Evolutionary conservation across 768 basidiomycete species (phyloP), one percentile per base, ranked within the genome.

Genomic region (Agrocybe pediades): DNA sequence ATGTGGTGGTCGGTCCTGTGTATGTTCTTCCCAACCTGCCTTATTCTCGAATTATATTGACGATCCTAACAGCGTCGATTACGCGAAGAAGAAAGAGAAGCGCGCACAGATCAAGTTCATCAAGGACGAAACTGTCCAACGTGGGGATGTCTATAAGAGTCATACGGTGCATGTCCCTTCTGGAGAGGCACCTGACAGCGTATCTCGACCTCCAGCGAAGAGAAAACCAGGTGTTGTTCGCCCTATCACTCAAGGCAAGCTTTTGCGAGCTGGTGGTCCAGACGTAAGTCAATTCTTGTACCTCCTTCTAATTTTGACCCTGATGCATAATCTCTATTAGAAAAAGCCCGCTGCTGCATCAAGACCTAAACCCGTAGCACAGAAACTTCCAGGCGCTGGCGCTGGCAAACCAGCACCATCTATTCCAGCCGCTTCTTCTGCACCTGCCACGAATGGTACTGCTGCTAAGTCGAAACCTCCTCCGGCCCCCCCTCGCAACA

Each of bases 71-170:
- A 98, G 92, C 7, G 73, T 98, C 55, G 85, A 91, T 52, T 98
- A 98, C 68, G 78, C 80, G 39, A 98, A 99, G 81, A 99, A 99
- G 82, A 98, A 94, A 73, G 95, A 95, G 58, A 99, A 98, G 75
- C 85, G 85, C 65, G 85, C 88, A 3, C 78, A 83, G 49, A 92
- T 99, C 71, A 89, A 88, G 68, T 88, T 92, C 57, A 69, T 87
- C 63, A 96, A 91, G 76, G 95, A 98, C 65, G 95, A 98, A 70
- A 84, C 86, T 7, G 74, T 96, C 17, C 73, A 67, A 9, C 84
- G 83, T 51, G 86, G 89, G 55, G 97, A 94, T 65, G 63, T 82
- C 9, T 99, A 99, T 74, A 99, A 98, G 82, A 95, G 92, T 60
- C 92, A 95, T 64, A 82, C 84, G 1, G 88, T 99, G 16, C 86